Base-by-base conservation (phyloP, 495 filamentous ascomycete species). In the Aspergillus kassunensis region DNA sequence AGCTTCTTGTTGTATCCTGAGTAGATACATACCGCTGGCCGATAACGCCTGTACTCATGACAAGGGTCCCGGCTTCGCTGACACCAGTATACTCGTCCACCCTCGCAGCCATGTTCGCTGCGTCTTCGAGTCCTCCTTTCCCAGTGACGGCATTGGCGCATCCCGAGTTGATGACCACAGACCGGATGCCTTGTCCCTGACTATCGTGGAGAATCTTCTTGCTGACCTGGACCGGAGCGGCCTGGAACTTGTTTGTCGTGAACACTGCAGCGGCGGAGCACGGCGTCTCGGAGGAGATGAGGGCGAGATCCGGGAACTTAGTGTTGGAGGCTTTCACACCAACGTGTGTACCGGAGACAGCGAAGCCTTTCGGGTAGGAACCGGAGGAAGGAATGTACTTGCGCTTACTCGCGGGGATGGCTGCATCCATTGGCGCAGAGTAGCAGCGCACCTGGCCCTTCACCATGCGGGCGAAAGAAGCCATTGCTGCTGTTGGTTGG, bases 1-100 rank as follows among this genome's bases (percentile, higher is more conserved):
- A 7, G 16, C 11, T 10, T 2, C 8, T 24, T 1, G 39, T 3
- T 10, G 12, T 12, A 11, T 15, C 0, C n/a, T n/a, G 16, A 10
- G 18, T 19, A 31, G 39, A 25, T 15, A 52, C 64, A 40, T 69
- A 87, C 86, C 86, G 85, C 69, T 98, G 93, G 27, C 93, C 95
- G 65, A 99, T 99, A 12, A 99, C 93, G 42, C 93, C 95, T 9
- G 93, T 99, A 67, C 89, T 95, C 95, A 97, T 97, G 44, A 97
- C 91, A 35, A 99, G 73, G 6, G 88, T 89, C 54, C 82, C 82
- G 40, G 82, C 78, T 30, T 80, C 75, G 48, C 79, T 75, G 29
- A 83, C 83, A 27, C 81, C 81, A 56, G 73, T 74, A 60, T 78
- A 84, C 59, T 80, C 74, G 62, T 97, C 91, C 4, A 91, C 87